Base-by-base conservation (phyloP, 208 protist genomes). In the Trichomonas vaginalis region DNA sequence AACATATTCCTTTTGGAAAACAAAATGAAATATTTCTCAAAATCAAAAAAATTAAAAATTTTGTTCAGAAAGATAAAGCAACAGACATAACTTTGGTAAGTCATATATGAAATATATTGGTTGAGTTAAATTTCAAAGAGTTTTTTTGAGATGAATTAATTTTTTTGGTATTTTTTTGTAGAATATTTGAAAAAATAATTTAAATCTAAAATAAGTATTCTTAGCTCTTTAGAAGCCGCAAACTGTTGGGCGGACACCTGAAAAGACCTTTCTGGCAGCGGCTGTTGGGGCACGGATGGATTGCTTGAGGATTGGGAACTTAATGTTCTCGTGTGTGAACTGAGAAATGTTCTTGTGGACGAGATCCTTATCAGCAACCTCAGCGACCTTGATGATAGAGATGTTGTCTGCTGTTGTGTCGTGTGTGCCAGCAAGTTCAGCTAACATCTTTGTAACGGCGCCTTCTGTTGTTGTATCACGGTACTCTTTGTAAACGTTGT, bases 401-500 rank as follows among this genome's bases (percentile, higher is more conserved):
- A 99, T 98, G 97, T 98, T 98, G 96, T 97, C 96, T 96, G 98
- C 98, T 95, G 98, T 98, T 95, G 98, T 98, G 83, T 98, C 98
- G 97, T 99, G 98, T 96, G 98, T 98, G 96, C 98, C 98, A 96
- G 99, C 98, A 97, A 99, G 98, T 95, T 99, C 99, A 96, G 98
- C 48, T 48, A 95, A 97, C 9, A 96, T 61, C 2, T 88, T 6
- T 35, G 51, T 47, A 14, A 82, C 21, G 61, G 80, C 56, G 56
- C 95, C 87, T 46, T 96, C 70, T 37, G 96, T 42, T 48, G 48
- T 90, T 96, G 98, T 97, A 95, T 99, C 99, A 96, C 99, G 98
- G 98, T 99, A 99, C 97, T 99, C 99, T 98, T 99, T 99, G 97
- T 99, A 98, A 98, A 99, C 99, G 98, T 99, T 99, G 96, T 99